phyloP scores from a whole-genome alignment of 2,329 filamentous ascomycete species.

The Orbilia javanica region DNA sequence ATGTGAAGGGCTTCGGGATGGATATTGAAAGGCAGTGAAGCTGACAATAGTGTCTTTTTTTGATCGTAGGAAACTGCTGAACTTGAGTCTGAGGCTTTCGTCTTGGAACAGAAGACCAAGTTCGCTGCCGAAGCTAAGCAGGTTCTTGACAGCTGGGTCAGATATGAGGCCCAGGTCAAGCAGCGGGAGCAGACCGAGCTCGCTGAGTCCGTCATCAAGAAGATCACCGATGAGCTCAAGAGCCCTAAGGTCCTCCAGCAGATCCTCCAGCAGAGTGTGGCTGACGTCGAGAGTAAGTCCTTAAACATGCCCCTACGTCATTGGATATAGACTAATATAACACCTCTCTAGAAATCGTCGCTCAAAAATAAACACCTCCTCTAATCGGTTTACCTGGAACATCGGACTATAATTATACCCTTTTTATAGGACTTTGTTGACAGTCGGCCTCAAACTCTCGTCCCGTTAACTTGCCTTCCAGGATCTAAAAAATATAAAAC shows the following conservation, averaged over 20 bases:
- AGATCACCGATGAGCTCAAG: conserved; percentile 98
- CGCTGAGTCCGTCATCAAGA: conserved; percentile 90
- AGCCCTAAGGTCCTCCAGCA: conserved; percentile 97
- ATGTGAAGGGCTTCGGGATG: neutral
- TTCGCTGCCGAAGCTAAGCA: conserved; percentile 92
- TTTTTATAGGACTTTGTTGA: conserved; percentile 11
- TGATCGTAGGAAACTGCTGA: conserved; percentile 97
- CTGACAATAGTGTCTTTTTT: conserved; percentile 23
- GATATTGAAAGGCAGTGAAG: neutral
- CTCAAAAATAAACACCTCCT: conserved; percentile 45
- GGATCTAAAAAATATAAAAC: conserved; percentile 40
- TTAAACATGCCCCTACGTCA: neutral
- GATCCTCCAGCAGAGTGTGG: conserved; percentile 95
- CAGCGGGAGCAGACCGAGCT: conserved; percentile 98
- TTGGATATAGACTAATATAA: conserved; percentile 4
- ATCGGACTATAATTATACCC: conserved; percentile 2
- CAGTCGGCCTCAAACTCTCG: neutral
- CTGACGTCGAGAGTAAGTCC: conserved; percentile 79
- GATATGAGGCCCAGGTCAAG: conserved; percentile 99
- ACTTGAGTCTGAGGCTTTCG: conserved; percentile 94
- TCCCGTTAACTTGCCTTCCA: conserved; percentile 25
- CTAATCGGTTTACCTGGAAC: neutral
- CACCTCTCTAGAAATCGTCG: conserved; percentile 44
- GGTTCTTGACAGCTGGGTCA: conserved; percentile 97
- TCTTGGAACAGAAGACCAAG: conserved; percentile 96